Conservation (phyloP, 768 basidiomycete species). For the Boletus sp. region DNA sequence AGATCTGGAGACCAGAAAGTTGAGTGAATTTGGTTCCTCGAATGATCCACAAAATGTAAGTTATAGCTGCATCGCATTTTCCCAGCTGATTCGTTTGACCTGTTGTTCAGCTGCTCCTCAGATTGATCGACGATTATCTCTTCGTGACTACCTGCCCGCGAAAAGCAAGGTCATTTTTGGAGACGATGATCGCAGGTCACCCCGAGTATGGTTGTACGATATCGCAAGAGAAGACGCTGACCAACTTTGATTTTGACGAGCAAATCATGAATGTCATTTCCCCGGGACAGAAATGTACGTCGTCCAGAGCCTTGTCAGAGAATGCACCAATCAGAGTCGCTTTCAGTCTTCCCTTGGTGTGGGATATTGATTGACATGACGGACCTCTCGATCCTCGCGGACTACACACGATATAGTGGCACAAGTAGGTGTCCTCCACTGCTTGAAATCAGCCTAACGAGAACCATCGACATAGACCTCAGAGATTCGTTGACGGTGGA, state of each 20-base stretch:
- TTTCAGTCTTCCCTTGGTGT: slow-evolving; percentile 91
- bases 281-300: slow-evolving; percentile 42
- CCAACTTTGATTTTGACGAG: slow-evolving; percentile 72
- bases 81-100: background rate
- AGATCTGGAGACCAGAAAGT: slow-evolving; percentile 67
- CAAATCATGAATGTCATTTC: slow-evolving; percentile 52
- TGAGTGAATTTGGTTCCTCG: slow-evolving; percentile 43
- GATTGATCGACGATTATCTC: slow-evolving; percentile 94
- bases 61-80: background rate
- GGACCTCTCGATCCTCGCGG: slow-evolving; percentile 73
- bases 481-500: slow-evolving; percentile 69
- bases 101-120: slow-evolving; percentile 59
- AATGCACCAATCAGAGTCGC: background rate
- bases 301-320: background rate
- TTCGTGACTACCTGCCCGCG: slow-evolving; percentile 67
- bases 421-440: slow-evolving; percentile 44
- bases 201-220: slow-evolving; percentile 95
- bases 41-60: slow-evolving; percentile 62
- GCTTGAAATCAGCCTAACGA: background rate
- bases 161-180: slow-evolving; percentile 67
- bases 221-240: slow-evolving; percentile 81
- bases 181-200: slow-evolving; percentile 78
- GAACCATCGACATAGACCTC: slow-evolving; percentile 43
- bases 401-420: slow-evolving; percentile 67
- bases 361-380: slow-evolving; percentile 76